Percentiles rank a stretch among this genome's conserved stretches.
These are phyloP conservation scores for Erysiphe neolycopersici DNA, from an alignment of 2,329 filamentous ascomycete genomes.

Conservation along the genomic window DNA sequence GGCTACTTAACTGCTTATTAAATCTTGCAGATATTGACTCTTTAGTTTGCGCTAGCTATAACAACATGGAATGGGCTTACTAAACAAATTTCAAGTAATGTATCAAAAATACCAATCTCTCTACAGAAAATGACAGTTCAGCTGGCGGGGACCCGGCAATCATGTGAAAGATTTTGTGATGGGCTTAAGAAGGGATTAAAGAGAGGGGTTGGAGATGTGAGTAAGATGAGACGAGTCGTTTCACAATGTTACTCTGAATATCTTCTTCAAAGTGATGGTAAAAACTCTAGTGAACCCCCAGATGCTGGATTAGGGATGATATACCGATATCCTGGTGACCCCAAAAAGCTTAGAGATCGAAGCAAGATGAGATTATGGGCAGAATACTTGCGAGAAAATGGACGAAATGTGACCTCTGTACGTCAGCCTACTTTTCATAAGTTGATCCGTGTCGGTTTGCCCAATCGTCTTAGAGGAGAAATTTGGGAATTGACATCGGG, in stretches of 20 bases:
- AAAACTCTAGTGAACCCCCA: slow-evolving; percentile 39
- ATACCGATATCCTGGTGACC: slow-evolving; percentile 85
- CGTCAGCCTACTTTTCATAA: slow-evolving; percentile 96
- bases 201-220: slow-evolving; percentile 66
- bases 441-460: slow-evolving; percentile 79
- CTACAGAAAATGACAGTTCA: background rate
- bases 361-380: slow-evolving; percentile 97
- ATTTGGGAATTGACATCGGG: slow-evolving; percentile 91
- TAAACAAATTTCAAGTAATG: slow-evolving; percentile 25
- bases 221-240: slow-evolving; percentile 56
- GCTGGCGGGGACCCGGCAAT: slow-evolving; percentile 45
- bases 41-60: slow-evolving; percentile 65
- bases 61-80: slow-evolving; percentile 74
- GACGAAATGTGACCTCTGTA: slow-evolving; percentile 71
- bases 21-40: slow-evolving; percentile 5
- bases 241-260: slow-evolving; percentile 82
- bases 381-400: slow-evolving; percentile 88
- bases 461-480: slow-evolving; percentile 77
- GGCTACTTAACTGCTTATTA: slow-evolving; percentile 2
- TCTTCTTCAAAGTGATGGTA: slow-evolving; percentile 34
- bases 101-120: slow-evolving; percentile 5
- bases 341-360: slow-evolving; percentile 73
- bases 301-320: slow-evolving; percentile 82
- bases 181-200: slow-evolving; percentile 74
- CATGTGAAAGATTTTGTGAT: slow-evolving; percentile 90